Evolutionary conservation across 2,329 filamentous ascomycete species (phyloP).

Genomic region (Stachybotrys elegans): DNA sequence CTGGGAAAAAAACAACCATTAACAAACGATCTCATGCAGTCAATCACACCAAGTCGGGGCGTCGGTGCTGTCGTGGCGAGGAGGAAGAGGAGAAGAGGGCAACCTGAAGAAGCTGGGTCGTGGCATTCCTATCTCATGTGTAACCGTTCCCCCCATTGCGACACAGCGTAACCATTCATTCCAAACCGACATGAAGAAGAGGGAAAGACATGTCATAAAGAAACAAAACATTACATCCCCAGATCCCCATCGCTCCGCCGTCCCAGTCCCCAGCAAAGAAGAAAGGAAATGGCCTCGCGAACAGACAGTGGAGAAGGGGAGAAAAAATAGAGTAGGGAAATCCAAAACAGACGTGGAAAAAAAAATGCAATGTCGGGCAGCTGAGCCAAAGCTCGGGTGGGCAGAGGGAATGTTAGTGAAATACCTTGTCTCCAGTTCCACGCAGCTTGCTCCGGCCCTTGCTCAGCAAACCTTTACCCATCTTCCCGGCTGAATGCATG

Average conservation of each 20-base stretch:
- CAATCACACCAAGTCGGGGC: neutral
- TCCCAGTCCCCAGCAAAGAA: too few relatives aligned
- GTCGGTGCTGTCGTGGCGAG: too few relatives aligned
- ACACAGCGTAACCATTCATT: too few relatives aligned
- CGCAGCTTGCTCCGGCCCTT: slow-evolving; percentile 84
- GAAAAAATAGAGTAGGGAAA: slow-evolving; percentile 2
- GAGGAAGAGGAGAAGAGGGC: slow-evolving; percentile 19
- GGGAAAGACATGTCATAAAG: too few relatives aligned
- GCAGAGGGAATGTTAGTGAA: slow-evolving; percentile 53
- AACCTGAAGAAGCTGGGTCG: too few relatives aligned
- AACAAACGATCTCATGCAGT: slow-evolving; percentile 23
- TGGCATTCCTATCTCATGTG: slow-evolving; percentile 39
- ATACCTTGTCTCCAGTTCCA: slow-evolving; percentile 79
- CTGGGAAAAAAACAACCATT: slow-evolving; percentile 30
- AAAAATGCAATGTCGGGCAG: too few relatives aligned
- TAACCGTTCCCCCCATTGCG: too few relatives aligned
- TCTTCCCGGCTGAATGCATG: slow-evolving; percentile 79
- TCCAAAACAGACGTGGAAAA: neutral
- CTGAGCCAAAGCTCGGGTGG: slow-evolving; percentile 13
- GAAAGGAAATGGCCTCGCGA: slow-evolving; percentile 7
- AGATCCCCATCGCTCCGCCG: too few relatives aligned
- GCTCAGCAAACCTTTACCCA: slow-evolving; percentile 84
- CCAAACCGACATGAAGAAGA: too few relatives aligned
- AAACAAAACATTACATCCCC: too few relatives aligned
- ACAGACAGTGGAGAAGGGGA: neutral